phyloP scores from a whole-genome alignment of 2,329 filamentous ascomycete genomes.

The Diaporthe capsici region DNA sequence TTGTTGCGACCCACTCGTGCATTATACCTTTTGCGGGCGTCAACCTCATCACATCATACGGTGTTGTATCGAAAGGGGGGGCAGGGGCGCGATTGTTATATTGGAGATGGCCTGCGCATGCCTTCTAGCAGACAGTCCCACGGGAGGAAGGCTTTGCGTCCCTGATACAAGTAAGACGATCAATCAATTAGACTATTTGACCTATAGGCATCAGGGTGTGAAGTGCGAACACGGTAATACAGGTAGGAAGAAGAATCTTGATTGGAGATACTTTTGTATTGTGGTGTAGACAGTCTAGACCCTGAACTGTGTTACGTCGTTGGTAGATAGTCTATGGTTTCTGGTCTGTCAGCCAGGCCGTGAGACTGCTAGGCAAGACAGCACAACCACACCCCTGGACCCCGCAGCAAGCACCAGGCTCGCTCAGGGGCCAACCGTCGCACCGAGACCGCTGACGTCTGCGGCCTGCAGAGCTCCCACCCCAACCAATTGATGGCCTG shows the following conservation, averaged over 20 bases:
- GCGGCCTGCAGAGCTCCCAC: constrained; percentile 7
- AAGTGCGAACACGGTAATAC: constrained; percentile 31
- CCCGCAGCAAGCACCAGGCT: constrained; percentile 15
- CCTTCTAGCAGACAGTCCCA: constrained; percentile 5
- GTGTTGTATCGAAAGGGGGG: constrained; percentile 26
- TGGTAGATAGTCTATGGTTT: not conserved
- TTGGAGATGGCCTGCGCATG: constrained; percentile 14
- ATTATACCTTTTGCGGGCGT: constrained; percentile 37
- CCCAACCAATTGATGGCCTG: constrained; percentile 17
- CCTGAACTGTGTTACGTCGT: not conserved
- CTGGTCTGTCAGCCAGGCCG: not conserved
- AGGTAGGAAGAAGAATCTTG: not conserved
- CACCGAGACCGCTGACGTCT: constrained; percentile 39
- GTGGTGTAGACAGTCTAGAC: not conserved
- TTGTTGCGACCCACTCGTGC: constrained; percentile 33
- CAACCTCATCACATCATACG: constrained; percentile 31
- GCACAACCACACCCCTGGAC: not conserved
- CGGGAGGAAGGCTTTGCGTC: constrained; percentile 18
- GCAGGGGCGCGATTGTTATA: constrained; percentile 8
- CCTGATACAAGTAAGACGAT: constrained; percentile 33
- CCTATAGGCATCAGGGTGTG: constrained; percentile 29
- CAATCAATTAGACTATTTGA: constrained; percentile 37
- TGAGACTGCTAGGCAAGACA: not conserved
- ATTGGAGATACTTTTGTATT: no score
- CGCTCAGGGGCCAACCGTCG: constrained; percentile 22